A percentile compares a stretch with the other conserved stretches of the same genome.
phyloP scores from a whole-genome alignment of 192 early-diverging fungal genomes.

The Coemansia sp. region DNA sequence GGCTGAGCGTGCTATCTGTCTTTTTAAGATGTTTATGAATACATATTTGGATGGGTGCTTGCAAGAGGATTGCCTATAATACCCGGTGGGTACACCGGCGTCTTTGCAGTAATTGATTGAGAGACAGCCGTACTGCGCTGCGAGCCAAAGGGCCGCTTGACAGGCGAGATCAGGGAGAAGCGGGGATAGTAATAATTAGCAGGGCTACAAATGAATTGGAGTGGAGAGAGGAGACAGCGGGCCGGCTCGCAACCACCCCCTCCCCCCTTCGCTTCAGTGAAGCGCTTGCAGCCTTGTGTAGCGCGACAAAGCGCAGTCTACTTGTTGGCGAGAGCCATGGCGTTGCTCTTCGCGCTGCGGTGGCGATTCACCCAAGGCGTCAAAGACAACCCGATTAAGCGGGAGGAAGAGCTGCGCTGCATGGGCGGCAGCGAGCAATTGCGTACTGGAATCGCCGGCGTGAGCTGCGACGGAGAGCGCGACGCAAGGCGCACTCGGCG shows the following conservation, averaged over 20 bases:
- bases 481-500: background rate
- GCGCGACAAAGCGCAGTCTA: background rate
- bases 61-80: too few relatives aligned
- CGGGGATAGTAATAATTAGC: background rate
- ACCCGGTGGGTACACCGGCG: too few relatives aligned
- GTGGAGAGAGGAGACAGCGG: background rate
- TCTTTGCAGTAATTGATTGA: too few relatives aligned
- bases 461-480: background rate
- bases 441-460: background rate
- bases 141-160: too few relatives aligned
- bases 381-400: background rate
- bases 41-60: too few relatives aligned
- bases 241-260: slow-evolving; percentile 1
- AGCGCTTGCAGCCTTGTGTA: background rate
- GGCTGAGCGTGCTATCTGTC: background rate
- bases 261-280: background rate
- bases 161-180: background rate
- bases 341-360: background rate
- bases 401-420: background rate
- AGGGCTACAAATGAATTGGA: background rate
- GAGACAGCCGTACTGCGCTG: too few relatives aligned
- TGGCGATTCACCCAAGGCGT: background rate
- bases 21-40: background rate
- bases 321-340: background rate
- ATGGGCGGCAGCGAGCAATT: background rate